Evolutionary conservation across 1,284 basidiomycete genomes (phyloP).

Genomic region (Lignosus rhinocerotis): DNA sequence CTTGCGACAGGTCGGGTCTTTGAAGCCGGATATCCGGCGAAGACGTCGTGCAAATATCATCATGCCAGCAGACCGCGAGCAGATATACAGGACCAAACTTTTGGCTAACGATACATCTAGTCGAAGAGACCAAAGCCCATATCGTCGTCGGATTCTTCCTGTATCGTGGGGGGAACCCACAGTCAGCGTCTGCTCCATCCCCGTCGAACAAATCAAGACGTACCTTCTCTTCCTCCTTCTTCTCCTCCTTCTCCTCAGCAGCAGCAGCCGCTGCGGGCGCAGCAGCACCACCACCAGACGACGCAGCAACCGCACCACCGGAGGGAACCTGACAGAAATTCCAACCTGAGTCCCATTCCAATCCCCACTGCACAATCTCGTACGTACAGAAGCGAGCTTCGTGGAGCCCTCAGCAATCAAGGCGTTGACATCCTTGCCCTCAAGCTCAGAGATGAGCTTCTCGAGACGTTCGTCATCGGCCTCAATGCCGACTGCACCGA

Average conservation of each 20-base stretch:
- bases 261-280: slow-evolving; percentile 64
- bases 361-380: slow-evolving; percentile 31
- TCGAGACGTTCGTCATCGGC: slow-evolving; percentile 83
- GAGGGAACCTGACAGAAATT: slow-evolving; percentile 66
- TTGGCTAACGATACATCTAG: slow-evolving; percentile 45
- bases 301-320: slow-evolving; percentile 69
- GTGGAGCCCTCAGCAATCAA: slow-evolving; percentile 91
- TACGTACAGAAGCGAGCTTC: slow-evolving; percentile 92
- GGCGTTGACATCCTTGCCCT: slow-evolving; percentile 90
- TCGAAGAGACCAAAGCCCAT: slow-evolving; percentile 97
- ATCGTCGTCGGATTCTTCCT: slow-evolving; percentile 89
- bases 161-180: slow-evolving; percentile 18
- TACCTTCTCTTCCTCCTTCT: slow-evolving; percentile 82
- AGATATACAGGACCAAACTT: slow-evolving; percentile 18
- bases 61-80: slow-evolving; percentile 18
- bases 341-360: slow-evolving; percentile 31
- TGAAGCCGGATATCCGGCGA: not conserved
- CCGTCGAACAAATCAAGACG: slow-evolving; percentile 23
- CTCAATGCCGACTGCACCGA: slow-evolving; percentile 88
- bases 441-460: slow-evolving; percentile 89
- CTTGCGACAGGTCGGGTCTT: not conserved
- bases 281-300: slow-evolving; percentile 59
- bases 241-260: slow-evolving; percentile 65
- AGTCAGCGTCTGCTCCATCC: slow-evolving; percentile 11
- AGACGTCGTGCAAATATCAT: slow-evolving; percentile 21